phyloP scores from a whole-genome alignment of 2,329 filamentous ascomycete genomes.

The Paraconiothyrium sp. region DNA sequence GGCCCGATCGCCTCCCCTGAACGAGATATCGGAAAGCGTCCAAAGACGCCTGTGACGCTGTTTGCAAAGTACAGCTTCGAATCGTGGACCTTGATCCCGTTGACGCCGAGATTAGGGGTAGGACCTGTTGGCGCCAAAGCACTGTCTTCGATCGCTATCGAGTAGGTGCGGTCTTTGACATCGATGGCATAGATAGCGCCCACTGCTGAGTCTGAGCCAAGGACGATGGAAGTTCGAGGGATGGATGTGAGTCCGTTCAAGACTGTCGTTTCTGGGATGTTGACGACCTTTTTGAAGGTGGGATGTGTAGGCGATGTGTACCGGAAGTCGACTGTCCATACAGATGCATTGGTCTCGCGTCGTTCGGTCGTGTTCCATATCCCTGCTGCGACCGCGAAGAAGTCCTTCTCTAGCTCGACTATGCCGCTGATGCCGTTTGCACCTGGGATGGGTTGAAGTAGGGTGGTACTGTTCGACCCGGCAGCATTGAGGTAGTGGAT shows the following conservation, averaged over 20 bases:
- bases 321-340: slow-evolving; percentile 14
- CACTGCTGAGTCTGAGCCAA: slow-evolving; percentile 13
- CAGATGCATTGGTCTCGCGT: slow-evolving; percentile 2
- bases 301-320: neutral
- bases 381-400: slow-evolving; percentile 12
- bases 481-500: slow-evolving; percentile 4
- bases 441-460: slow-evolving; percentile 10
- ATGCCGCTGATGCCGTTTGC: slow-evolving; percentile 14
- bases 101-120: slow-evolving; percentile 5
- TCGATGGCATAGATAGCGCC: slow-evolving; percentile 12
- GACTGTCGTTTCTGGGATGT: neutral
- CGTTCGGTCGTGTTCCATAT: slow-evolving; percentile 8
- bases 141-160: slow-evolving; percentile 8
- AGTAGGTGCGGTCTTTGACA: neutral
- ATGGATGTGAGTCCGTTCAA: slow-evolving; percentile 14
- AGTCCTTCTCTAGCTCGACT: neutral
- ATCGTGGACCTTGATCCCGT: slow-evolving; percentile 11
- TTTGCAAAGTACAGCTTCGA: slow-evolving; percentile 14
- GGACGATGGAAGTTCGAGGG: slow-evolving; percentile 3
- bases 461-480: neutral
- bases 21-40: slow-evolving; percentile 11
- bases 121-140: neutral
- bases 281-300: neutral
- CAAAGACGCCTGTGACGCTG: slow-evolving; percentile 6
- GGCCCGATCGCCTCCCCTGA: slow-evolving; percentile 6